Evolutionary conservation across 768 basidiomycete species (phyloP).

Genomic region (Tylopilus plumbeoviolaceoides): DNA sequence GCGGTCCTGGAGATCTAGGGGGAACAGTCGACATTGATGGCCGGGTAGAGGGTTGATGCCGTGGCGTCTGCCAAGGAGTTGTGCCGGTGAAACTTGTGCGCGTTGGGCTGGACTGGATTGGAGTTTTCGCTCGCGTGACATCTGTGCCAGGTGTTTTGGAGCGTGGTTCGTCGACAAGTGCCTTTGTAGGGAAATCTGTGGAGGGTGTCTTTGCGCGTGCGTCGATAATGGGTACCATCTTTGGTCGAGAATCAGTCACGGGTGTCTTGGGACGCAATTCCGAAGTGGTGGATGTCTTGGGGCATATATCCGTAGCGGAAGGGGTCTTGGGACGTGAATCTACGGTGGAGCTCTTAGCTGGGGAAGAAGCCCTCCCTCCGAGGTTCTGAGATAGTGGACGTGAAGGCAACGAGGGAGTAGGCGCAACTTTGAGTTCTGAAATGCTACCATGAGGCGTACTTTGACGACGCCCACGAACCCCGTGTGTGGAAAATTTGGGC

Average conservation of each 20-base stretch:
- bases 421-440: constrained; percentile 14
- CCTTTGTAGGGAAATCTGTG: constrained; percentile 10
- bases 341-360: constrained; percentile 8
- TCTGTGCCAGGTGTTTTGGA: constrained; percentile 19
- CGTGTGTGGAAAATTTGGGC: constrained; percentile 21
- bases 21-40: constrained; percentile 27
- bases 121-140: constrained; percentile 13
- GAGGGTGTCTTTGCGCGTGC: constrained; percentile 19
- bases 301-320: constrained; percentile 14
- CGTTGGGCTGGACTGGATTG: constrained; percentile 14
- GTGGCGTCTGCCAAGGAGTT: constrained; percentile 22
- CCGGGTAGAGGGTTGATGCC: constrained; percentile 32
- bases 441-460: constrained; percentile 39
- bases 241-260: constrained; percentile 11
- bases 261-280: constrained; percentile 25
- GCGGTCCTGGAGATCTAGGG: constrained; percentile 26
- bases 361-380: constrained; percentile 6
- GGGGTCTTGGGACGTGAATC: constrained; percentile 24
- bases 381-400: constrained; percentile 21
- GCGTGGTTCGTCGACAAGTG: constrained; percentile 17
- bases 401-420: constrained; percentile 15
- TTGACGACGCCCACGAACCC: constrained; percentile 45
- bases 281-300: constrained; percentile 15
- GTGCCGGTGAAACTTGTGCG: constrained; percentile 15
- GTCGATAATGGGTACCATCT: constrained; percentile 12